Evolutionary conservation across 1,139 yeast species (phyloP).

Genomic region (Debaryomyces subglobosus): DNA sequence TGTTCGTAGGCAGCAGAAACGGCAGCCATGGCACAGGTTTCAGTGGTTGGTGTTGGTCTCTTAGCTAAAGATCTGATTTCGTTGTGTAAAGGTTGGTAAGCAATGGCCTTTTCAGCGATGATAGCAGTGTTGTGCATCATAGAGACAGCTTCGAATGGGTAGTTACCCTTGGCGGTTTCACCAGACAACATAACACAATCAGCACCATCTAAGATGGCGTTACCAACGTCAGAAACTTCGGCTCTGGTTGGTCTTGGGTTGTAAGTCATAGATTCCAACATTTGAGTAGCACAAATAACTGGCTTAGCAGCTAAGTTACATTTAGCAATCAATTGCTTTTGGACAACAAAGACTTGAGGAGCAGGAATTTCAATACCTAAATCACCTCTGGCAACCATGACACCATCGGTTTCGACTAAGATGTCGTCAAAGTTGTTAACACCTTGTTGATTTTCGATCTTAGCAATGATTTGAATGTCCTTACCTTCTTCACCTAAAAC

Average conservation of each 20-base stretch:
- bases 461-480: constrained; percentile 92
- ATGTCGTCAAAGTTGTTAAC: constrained; percentile 98
- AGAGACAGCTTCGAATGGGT: constrained; percentile 95
- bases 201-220: constrained; percentile 98
- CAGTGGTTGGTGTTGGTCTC: constrained; percentile 91
- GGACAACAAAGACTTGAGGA: constrained; percentile 97
- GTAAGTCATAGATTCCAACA: constrained; percentile 99
- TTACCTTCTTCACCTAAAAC: constrained; percentile 97
- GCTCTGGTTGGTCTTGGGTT: constrained; percentile 99
- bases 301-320: constrained; percentile 99
- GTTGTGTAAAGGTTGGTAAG: constrained; percentile 84
- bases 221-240: constrained; percentile 98
- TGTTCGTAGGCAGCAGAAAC: constrained; percentile 97
- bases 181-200: constrained; percentile 99
- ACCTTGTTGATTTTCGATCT: constrained; percentile 99
- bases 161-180: constrained; percentile 99
- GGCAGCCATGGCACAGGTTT: constrained; percentile 97
- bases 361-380: constrained; percentile 99
- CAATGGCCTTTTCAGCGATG: constrained; percentile 96
- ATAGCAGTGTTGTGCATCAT: constrained; percentile 99
- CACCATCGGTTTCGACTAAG: constrained; percentile 94
- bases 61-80: constrained; percentile 86
- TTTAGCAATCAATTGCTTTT: constrained; percentile 98
- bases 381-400: constrained; percentile 99
- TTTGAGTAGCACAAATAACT: constrained; percentile 99